These are phyloP conservation scores for Scolecobasidium constrictum DNA, from an alignment of 2,329 filamentous ascomycete species.

Conservation along the genomic window DNA sequence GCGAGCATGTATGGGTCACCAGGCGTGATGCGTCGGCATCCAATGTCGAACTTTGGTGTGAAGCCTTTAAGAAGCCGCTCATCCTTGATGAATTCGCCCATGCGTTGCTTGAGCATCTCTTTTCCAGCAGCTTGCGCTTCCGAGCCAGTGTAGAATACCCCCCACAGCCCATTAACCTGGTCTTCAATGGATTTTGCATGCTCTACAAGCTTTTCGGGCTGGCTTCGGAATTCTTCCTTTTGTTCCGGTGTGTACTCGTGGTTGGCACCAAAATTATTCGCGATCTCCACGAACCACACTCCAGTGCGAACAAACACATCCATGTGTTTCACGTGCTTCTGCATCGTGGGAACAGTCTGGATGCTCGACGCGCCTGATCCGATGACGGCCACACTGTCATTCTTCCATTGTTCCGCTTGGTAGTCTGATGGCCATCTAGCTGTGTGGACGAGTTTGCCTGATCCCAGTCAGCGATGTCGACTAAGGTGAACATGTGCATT, in stretches of 20 bases:
- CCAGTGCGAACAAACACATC: slow-evolving; percentile 33
- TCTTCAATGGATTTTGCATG: slow-evolving; percentile 38
- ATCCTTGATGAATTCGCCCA: slow-evolving; percentile 40
- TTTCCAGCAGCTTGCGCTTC: slow-evolving; percentile 29
- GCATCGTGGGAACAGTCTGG: slow-evolving; percentile 32
- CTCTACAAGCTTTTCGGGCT: slow-evolving; percentile 33
- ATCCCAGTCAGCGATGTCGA: slow-evolving; percentile 32
- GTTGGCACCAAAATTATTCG: slow-evolving; percentile 31
- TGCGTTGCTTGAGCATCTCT: slow-evolving; percentile 29
- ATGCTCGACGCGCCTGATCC: slow-evolving; percentile 30
- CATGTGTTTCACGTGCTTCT: slow-evolving; percentile 25
- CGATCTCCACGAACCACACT: slow-evolving; percentile 36
- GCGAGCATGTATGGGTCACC: slow-evolving; percentile 32
- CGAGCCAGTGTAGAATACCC: slow-evolving; percentile 32
- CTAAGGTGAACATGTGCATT: slow-evolving; percentile 30
- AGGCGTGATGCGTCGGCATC: slow-evolving; percentile 32
- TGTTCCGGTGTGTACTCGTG: slow-evolving; percentile 24
- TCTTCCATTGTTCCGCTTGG: slow-evolving; percentile 26
- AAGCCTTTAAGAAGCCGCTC: slow-evolving; percentile 29
- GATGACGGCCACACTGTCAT: slow-evolving; percentile 36
- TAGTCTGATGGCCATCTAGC: slow-evolving; percentile 32
- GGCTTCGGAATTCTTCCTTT: slow-evolving; percentile 24
- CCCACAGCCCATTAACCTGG: slow-evolving; percentile 39
- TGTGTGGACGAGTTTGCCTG: slow-evolving; percentile 31
- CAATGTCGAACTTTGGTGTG: slow-evolving; percentile 34